These are phyloP conservation scores for Sorghum bicolor DNA, from an alignment of 176 grass and related monocot species.

Conservation along the genomic window DNA sequence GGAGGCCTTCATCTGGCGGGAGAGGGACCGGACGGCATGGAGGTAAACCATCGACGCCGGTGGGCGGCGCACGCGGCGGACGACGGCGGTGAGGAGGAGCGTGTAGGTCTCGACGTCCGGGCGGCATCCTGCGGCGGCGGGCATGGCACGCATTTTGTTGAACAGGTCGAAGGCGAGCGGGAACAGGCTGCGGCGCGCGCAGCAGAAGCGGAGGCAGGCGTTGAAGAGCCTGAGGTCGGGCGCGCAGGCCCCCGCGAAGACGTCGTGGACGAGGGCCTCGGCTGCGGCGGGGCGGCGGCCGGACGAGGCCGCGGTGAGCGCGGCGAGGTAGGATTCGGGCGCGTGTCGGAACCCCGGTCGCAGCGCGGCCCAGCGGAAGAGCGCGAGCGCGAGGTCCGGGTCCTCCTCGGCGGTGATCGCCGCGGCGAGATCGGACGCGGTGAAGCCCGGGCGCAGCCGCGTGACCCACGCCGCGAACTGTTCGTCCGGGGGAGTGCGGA, in stretches of 20 bases:
- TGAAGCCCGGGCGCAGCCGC: constrained; percentile 74
- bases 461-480: constrained; percentile 89
- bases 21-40: constrained; percentile 66
- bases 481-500: constrained; percentile 59
- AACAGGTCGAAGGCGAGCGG: constrained; percentile 81
- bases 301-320: constrained; percentile 52
- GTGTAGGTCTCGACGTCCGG: constrained; percentile 74
- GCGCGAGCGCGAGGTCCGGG: constrained; percentile 71
- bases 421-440: constrained; percentile 45
- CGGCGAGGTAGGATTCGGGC: constrained; percentile 59
- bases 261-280: constrained; percentile 67
- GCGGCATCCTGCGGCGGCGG: constrained; percentile 36
- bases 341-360: constrained; percentile 69
- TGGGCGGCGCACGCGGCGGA: constrained; percentile 69
- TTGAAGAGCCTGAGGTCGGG: constrained; percentile 71
- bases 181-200: constrained; percentile 72
- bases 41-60: constrained; percentile 79
- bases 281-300: constrained; percentile 53
- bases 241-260: constrained; percentile 72
- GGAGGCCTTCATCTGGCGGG: constrained; percentile 80
- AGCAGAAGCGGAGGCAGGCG: constrained; percentile 79
- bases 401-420: constrained; percentile 63
- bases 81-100: constrained; percentile 63
- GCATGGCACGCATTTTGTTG: constrained; percentile 70
- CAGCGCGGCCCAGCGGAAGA: constrained; percentile 91